Evolutionary conservation across 345 rosid species (phyloP).

Genomic region (Capsella bursapastoris): DNA sequence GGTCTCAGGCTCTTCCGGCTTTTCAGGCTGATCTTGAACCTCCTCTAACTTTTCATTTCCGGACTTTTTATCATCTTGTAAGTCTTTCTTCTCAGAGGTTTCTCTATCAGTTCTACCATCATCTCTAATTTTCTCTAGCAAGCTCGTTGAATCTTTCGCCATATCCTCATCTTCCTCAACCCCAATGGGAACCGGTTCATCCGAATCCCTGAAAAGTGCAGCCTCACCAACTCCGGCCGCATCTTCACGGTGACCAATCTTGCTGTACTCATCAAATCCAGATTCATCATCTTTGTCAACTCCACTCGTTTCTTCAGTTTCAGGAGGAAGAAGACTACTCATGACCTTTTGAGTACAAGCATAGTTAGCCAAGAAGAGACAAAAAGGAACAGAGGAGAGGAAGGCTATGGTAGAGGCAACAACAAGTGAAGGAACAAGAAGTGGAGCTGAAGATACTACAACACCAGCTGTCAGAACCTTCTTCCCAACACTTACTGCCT

Average conservation of each 20-base stretch:
- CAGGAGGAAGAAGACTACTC: slow-evolving; percentile 70
- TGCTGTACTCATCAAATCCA: slow-evolving; percentile 25
- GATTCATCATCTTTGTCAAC: slow-evolving; percentile 23
- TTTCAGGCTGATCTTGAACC: slow-evolving; percentile 28
- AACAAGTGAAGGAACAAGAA: slow-evolving; percentile 72
- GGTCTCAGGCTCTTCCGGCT: slow-evolving; percentile 23
- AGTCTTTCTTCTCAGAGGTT: slow-evolving; percentile 20
- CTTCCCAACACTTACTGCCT: slow-evolving; percentile 64
- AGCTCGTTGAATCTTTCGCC: slow-evolving; percentile 49
- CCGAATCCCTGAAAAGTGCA: not conserved
- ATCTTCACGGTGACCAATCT: slow-evolving; percentile 15
- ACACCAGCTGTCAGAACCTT: slow-evolving; percentile 62
- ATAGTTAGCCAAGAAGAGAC: slow-evolving; percentile 71
- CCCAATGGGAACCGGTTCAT: slow-evolving; percentile 18
- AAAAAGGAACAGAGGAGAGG: slow-evolving; percentile 67
- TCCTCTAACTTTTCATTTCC: slow-evolving; percentile 9
- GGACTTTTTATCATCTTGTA: slow-evolving; percentile 30
- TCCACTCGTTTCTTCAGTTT: slow-evolving; percentile 19
- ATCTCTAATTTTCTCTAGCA: slow-evolving; percentile 55
- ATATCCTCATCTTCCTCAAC: slow-evolving; percentile 42
- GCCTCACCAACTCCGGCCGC: not conserved
- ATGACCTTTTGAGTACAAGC: slow-evolving; percentile 74
- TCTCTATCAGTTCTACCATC: slow-evolving; percentile 41
- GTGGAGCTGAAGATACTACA: slow-evolving; percentile 66
- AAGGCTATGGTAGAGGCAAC: slow-evolving; percentile 63